Base-by-base conservation (phyloP, 2,329 filamentous ascomycete genomes). In the Fusarium mexicanum region DNA sequence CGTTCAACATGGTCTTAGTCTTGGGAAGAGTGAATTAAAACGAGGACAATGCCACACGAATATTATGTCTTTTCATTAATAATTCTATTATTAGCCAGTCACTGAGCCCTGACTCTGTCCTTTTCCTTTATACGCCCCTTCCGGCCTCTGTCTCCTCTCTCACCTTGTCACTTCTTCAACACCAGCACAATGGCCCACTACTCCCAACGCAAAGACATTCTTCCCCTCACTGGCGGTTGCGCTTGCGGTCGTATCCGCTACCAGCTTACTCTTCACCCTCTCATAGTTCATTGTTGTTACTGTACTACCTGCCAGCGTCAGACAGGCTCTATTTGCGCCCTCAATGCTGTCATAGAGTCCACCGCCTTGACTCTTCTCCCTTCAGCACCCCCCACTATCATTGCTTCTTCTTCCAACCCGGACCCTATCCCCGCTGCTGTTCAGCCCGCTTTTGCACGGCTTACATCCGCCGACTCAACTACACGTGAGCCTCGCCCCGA, bases 231-330 rank as follows among this genome's bases (percentile, higher is more conserved):
- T 38, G 82, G 83, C 64, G 91, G 90, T 66, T 94, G 93, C 80
- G 88, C 89, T 60, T 94, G 92, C 80, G 91, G 91, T 20, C 90
- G 92, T 77, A 86, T 92, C 73, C 92, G 91, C 80, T 92, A 93
- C 80, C 83, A 91, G 18, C 85, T 90, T 38, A 89, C 90, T 75
- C 83, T 91, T 6, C 83, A 91, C n/a, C 80, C 85, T 26, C 77
- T 87, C 47, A 70, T 84, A 59, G 81, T 84, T 40, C 83, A 87
- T 75, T 84, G 83, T 81, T 87, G 86, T 78, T 83, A 86, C 77
- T 87, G 86, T 79, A 84, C 83, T 31, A 77, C 78, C 67, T 87
- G 86, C 79, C 85, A 87, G 73, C 83, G 80, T 61, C 84, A 86
- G 74, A 83, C 82, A 22, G 85, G 86, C 67, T 79, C 81, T 47